Base-by-base conservation (phyloP, 352 stramenopile species). In the Phytopythium cucurbitacearum region DNA sequence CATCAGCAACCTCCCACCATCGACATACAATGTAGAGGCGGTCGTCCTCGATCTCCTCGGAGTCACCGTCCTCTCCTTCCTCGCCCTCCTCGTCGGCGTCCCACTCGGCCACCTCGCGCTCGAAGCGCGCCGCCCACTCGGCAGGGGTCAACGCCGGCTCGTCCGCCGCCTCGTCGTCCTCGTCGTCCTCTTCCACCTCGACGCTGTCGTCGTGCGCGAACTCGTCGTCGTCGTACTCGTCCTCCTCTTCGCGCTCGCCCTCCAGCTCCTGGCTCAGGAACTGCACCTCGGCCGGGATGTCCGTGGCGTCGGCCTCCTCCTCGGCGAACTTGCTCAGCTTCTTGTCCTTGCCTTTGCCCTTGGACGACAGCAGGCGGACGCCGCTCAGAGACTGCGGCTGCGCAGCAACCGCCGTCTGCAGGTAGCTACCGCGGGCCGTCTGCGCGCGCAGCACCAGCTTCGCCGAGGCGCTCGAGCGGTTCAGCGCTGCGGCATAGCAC, bases 51-150 rank as follows among this genome's bases (percentile, higher is more conserved):
- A 83, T 38, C 7, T 80, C 60, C 12, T 39, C 16, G 2, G 49
- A 5, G 40, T 52, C 16, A 0, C 36, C 13, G 40, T 3, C 11
- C 33, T 40, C 35, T 7, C 58, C 49, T 38, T 52, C 45, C 16
- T 66, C 39, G 5, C 57, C 63, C 13, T 51, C 64, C 21, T 74
- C 65, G 16, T 82, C 70, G 9, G 69, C 43, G 43, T 87, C 72
- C 64, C 73, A 78, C 51, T 70, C 57, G 45, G 79, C 73, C 33
- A 89, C 67, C 6, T 89, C 71, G 12, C 59, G 69, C 64, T 89
- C 79, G 61, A 87, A 89, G 43, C 85, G 83, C 49, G 60, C 60
- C 13, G 78, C 76, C 78, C 78, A 89, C 53, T 87, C 73, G 11
- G 71, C 63, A 34, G 76, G 67, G 33, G 59, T 75, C 8, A 85